These are phyloP conservation scores for Acer campestre DNA, from an alignment of 345 rosid species.

Conservation along the genomic window DNA sequence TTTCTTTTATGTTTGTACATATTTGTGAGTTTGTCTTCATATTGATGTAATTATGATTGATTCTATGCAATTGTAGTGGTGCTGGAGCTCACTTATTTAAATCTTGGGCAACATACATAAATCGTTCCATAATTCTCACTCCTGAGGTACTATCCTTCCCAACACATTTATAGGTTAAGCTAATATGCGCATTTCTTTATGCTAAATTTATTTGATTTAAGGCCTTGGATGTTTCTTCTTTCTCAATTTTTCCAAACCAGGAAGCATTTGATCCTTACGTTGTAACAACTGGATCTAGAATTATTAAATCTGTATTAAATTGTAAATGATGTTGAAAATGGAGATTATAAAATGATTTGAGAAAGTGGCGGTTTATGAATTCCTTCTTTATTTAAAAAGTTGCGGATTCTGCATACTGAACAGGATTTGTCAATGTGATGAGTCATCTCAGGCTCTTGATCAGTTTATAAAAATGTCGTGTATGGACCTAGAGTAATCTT, in stretches of 20 bases:
- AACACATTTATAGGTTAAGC: not conserved
- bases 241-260: too few relatives aligned
- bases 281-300: too few relatives aligned
- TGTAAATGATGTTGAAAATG: not conserved
- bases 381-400: not conserved
- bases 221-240: too few relatives aligned
- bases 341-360: too few relatives aligned
- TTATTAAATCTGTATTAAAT: not conserved
- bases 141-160: conserved; percentile 61
- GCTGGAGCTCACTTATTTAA: conserved; percentile 84
- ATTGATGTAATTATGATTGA: conserved; percentile 18
- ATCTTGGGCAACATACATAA: conserved; percentile 74
- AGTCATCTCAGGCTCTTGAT: not conserved
- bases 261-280: too few relatives aligned
- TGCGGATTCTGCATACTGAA: not conserved
- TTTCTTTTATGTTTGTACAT: not conserved
- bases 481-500: too few relatives aligned
- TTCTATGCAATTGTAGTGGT: conserved; percentile 41
- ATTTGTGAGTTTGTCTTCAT: not conserved
- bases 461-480: not conserved
- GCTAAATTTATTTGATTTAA: not conserved
- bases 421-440: not conserved
- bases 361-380: too few relatives aligned
- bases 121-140: conserved; percentile 77
- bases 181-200: not conserved